phyloP scores from a whole-genome alignment of 2,329 filamentous ascomycete genomes.

The Fusarium virguliforme region DNA sequence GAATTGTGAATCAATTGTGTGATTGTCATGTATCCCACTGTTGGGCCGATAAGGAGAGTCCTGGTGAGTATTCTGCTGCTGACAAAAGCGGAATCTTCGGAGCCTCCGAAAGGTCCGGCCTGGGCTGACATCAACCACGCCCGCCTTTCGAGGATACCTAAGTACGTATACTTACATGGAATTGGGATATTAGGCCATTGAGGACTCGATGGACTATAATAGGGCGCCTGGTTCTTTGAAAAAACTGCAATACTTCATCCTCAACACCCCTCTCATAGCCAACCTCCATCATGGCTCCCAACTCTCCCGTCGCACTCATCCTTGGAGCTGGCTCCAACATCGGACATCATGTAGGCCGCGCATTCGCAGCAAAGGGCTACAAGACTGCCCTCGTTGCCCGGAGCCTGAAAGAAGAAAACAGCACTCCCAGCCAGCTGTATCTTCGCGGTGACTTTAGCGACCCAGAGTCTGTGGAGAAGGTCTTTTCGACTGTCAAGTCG shows the following conservation, averaged over 20 bases:
- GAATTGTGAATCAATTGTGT: neutral
- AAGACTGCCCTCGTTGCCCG: conserved; percentile 44
- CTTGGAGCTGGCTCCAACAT: conserved; percentile 47
- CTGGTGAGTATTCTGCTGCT: neutral
- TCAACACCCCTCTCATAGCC: neutral
- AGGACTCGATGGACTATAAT: neutral
- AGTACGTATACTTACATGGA: too few species aligned
- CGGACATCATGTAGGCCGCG: conserved; percentile 38
- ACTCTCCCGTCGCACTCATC: conserved; percentile 42
- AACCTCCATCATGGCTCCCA: conserved; percentile 1
- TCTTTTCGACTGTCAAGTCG: conserved; percentile 34
- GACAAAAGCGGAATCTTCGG: conserved; percentile 14
- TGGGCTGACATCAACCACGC: neutral
- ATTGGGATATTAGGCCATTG: neutral
- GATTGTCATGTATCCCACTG: neutral
- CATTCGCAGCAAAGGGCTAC: conserved; percentile 47
- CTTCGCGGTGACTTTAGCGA: conserved; percentile 58
- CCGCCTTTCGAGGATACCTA: too few species aligned
- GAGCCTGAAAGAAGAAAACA: conserved; percentile 40
- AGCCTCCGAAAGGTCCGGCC: conserved; percentile 26
- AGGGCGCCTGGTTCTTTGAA: neutral
- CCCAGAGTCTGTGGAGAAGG: conserved; percentile 40
- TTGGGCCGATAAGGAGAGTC: neutral
- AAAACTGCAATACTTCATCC: neutral
- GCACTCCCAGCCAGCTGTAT: conserved; percentile 49